Percentiles rank a stretch among this genome's conserved stretches.
phyloP scores from a whole-genome alignment of 139 green algal genomes.

The Chlorella sp. region DNA sequence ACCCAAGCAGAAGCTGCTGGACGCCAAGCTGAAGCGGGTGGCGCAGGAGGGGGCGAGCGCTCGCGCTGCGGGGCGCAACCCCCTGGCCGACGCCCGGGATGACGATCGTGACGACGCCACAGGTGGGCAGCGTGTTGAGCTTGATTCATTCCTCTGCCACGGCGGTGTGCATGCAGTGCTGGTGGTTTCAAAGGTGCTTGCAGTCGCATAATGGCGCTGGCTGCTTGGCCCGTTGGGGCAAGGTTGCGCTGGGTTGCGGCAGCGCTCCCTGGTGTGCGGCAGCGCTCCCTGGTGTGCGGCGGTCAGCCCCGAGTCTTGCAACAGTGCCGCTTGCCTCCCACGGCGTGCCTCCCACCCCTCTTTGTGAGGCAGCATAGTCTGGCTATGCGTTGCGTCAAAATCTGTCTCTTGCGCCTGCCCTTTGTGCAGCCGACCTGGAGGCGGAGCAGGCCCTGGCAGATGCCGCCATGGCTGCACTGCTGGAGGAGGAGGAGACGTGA shows the following conservation, averaged over 20 bases:
- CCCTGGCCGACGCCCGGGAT: conserved; percentile 30
- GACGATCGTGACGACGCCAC: conserved; percentile 31
- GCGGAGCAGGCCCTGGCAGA: conserved; percentile 45
- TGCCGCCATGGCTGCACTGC: conserved; percentile 63
- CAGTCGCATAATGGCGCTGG: too few relatives aligned
- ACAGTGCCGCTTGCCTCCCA: too few relatives aligned
- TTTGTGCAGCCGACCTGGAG: conserved; percentile 33
- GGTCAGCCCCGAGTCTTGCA: too few relatives aligned
- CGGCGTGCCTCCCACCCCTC: too few relatives aligned
- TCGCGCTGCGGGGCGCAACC: conserved; percentile 34
- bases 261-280: too few relatives aligned
- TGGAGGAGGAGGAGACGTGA: conserved; percentile 57
- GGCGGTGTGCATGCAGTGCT: too few relatives aligned
- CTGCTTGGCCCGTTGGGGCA: too few relatives aligned
- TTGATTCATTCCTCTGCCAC: too few relatives aligned
- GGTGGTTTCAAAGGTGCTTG: too few relatives aligned
- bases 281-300: too few relatives aligned
- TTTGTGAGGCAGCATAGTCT: too few relatives aligned
- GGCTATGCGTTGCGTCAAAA: background rate
- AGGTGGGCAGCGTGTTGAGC: background rate
- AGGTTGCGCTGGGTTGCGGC: too few relatives aligned
- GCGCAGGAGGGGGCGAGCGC: conserved; percentile 50
- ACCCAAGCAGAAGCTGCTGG: conserved; percentile 52
- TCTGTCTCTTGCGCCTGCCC: background rate
- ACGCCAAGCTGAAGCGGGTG: conserved; percentile 67